A percentile compares a stretch with the other conserved stretches of the same genome.
These are phyloP conservation scores for Trichophyton equinum DNA, from an alignment of 2,329 filamentous ascomycete species.

Conservation along the genomic window DNA sequence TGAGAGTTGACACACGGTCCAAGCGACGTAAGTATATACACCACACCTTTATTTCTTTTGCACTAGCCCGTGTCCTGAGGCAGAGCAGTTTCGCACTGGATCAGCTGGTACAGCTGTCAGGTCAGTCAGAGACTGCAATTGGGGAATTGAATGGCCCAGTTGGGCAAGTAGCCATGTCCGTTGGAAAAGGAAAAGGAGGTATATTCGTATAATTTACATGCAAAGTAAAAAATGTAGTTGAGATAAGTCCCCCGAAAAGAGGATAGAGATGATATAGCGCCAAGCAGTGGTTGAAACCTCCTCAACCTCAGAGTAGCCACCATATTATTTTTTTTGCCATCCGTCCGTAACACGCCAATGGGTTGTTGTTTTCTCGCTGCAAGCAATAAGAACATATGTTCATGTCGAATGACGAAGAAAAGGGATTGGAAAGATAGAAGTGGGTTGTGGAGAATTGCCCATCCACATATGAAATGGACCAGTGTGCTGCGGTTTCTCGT, in stretches of 20 bases:
- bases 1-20: neutral
- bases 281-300: neutral
- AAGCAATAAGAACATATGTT: neutral
- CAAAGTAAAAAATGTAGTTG: neutral
- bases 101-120: neutral
- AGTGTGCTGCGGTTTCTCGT: neutral
- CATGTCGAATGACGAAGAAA: neutral
- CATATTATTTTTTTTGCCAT: neutral
- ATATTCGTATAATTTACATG: constrained; percentile 2
- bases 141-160: neutral
- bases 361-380: neutral
- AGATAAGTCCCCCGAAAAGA: neutral
- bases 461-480: neutral
- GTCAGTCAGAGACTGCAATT: neutral
- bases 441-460: neutral
- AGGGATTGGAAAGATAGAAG: neutral
- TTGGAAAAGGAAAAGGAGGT: neutral
- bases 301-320: neutral
- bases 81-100: neutral
- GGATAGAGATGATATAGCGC: neutral
- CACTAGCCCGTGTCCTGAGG: neutral
- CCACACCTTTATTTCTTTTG: neutral
- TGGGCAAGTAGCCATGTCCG: neutral
- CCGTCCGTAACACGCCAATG: neutral
- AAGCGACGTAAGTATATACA: neutral